phyloP scores from a whole-genome alignment of 1,139 yeast genomes.

The Geotrichum europaeum region DNA sequence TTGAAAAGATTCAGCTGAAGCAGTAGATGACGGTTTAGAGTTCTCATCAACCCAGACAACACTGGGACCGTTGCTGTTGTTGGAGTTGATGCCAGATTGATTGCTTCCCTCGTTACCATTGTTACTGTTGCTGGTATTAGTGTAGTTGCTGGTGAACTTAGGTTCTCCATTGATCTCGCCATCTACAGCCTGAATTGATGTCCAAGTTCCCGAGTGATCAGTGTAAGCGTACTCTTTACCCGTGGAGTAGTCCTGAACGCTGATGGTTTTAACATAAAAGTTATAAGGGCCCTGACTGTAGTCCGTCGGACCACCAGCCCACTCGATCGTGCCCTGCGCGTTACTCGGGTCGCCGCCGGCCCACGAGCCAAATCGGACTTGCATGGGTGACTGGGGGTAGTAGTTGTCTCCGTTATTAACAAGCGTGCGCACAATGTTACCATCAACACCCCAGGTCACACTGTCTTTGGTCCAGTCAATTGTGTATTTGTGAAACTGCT shows the following conservation, averaged over 20 bases:
- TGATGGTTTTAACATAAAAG: constrained; percentile 56
- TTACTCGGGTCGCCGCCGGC: constrained; percentile 75
- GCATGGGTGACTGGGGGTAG: constrained; percentile 78
- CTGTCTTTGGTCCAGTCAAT: constrained; percentile 70
- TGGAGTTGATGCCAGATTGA: not conserved
- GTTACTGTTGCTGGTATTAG: not conserved
- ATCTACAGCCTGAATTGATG: constrained; percentile 56
- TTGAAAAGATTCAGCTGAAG: not conserved
- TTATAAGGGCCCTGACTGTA: constrained; percentile 62
- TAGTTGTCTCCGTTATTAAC: constrained; percentile 43
- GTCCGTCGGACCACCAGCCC: constrained; percentile 83
- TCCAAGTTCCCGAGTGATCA: constrained; percentile 61
- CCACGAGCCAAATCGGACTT: constrained; percentile 64
- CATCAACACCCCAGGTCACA: constrained; percentile 62
- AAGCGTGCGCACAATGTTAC: constrained; percentile 52
- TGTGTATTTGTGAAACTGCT: constrained; percentile 65
- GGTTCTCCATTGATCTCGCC: constrained; percentile 46
- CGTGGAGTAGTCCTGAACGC: constrained; percentile 73
- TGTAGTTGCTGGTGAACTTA: not conserved
- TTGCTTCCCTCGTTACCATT: not conserved
- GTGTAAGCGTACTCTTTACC: constrained; percentile 63
- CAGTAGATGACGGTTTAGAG: not conserved
- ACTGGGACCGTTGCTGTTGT: not conserved
- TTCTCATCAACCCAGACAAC: not conserved
- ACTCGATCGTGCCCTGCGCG: constrained; percentile 60